Percentiles rank a stretch among this genome's conserved stretches.
These are phyloP conservation scores for Dissophora ornata DNA, from an alignment of 192 early-diverging fungal species.

Conservation along the genomic window DNA sequence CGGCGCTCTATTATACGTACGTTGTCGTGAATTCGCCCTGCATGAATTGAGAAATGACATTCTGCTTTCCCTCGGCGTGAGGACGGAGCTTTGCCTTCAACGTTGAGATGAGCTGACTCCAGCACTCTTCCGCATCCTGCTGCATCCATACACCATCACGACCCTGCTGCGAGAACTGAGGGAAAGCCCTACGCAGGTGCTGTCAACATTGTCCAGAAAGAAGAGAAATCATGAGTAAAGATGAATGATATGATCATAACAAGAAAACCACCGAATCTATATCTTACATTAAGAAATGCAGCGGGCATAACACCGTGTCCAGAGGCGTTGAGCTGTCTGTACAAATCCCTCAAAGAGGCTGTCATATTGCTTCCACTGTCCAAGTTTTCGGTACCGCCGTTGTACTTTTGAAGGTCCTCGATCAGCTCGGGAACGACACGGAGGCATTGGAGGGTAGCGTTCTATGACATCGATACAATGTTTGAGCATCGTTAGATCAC, in stretches of 20 bases:
- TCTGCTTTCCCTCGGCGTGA: conserved; percentile 22
- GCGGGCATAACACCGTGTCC: conserved; percentile 81
- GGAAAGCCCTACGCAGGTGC: conserved; percentile 81
- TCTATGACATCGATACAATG: too few species aligned
- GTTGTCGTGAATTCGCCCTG: conserved; percentile 70
- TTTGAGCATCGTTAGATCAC: too few species aligned
- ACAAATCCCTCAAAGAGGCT: conserved; percentile 77
- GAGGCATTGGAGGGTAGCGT: conserved; percentile 94
- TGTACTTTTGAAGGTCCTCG: conserved; percentile 56
- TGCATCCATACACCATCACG: conserved; percentile 80
- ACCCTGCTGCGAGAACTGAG: conserved; percentile 89
- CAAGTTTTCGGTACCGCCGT: conserved; percentile 56
- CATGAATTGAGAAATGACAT: conserved; percentile 74
- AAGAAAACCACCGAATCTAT: background rate
- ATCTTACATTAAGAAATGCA: conserved; percentile 77
- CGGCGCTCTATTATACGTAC: conserved; percentile 27
- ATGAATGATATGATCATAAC: background rate
- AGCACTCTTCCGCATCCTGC: conserved; percentile 99
- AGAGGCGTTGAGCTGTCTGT: conserved; percentile 74
- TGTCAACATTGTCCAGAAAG: conserved; percentile 11
- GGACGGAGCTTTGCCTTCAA: conserved; percentile 67
- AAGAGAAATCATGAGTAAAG: background rate
- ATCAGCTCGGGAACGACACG: conserved; percentile 86
- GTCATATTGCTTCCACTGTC: conserved; percentile 75
- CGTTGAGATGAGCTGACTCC: conserved; percentile 85